These are phyloP conservation scores for Bathelium albidoporum DNA, from an alignment of 495 filamentous ascomycete species.

Conservation along the genomic window DNA sequence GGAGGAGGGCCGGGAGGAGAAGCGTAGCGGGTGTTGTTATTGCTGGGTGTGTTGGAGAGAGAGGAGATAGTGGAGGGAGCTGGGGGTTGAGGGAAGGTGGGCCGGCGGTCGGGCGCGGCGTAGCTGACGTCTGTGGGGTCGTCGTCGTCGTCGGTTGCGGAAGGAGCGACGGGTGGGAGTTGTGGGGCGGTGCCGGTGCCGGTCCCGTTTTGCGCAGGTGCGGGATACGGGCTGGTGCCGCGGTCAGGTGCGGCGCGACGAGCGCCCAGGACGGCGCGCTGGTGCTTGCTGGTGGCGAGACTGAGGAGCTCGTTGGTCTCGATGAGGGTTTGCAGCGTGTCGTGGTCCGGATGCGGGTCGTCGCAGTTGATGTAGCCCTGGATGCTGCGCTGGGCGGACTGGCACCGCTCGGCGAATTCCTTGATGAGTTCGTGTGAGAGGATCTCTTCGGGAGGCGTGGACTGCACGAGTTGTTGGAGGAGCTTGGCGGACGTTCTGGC, in stretches of 20 bases:
- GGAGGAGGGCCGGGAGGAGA: background rate
- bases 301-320: conserved; percentile 88
- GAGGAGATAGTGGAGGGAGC: conserved; percentile 10
- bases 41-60: conserved; percentile 1
- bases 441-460: conserved; percentile 66
- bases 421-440: conserved; percentile 74
- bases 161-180: conserved; percentile 30
- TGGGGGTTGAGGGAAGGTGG: background rate
- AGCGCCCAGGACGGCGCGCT: conserved; percentile 68
- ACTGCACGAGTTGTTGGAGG: conserved; percentile 77
- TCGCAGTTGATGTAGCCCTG: conserved; percentile 73
- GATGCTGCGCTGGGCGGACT: conserved; percentile 63
- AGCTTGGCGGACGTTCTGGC: conserved; percentile 82
- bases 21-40: conserved; percentile 9
- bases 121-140: conserved; percentile 20
- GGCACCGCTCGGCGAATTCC: conserved; percentile 86
- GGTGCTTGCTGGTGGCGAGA: conserved; percentile 66
- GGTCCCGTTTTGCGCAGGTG: conserved; percentile 9
- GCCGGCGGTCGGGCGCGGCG: conserved; percentile 8
- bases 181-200: conserved; percentile 5
- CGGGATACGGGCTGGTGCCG: conserved; percentile 22
- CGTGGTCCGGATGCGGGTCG: conserved; percentile 74
- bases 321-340: conserved; percentile 84
- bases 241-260: conserved; percentile 16
- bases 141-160: conserved; percentile 28